These are phyloP conservation scores for Graphiopsis chlorocephala DNA, from an alignment of 2,329 filamentous ascomycete species.

Conservation along the genomic window DNA sequence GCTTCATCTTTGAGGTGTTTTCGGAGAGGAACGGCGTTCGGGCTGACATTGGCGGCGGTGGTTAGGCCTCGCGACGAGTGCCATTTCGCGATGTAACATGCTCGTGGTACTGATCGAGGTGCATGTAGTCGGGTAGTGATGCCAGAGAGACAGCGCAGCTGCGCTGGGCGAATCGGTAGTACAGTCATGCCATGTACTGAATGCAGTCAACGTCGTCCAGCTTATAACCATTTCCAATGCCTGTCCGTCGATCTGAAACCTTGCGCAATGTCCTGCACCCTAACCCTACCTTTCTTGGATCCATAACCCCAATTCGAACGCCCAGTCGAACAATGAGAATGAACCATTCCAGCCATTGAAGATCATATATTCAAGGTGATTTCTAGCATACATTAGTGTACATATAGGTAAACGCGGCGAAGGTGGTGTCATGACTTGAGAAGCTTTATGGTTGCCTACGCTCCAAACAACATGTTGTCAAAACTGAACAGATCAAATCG, in stretches of 20 bases:
- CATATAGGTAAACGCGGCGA: too few species aligned
- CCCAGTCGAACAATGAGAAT: too few species aligned
- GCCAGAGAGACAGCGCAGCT: constrained; percentile 3
- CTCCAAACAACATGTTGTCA: too few species aligned
- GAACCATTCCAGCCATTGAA: too few species aligned
- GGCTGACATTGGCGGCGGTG: constrained; percentile 17
- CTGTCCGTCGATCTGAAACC: background rate
- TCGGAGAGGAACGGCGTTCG: constrained; percentile 35
- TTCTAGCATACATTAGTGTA: too few species aligned
- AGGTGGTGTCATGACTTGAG: too few species aligned
- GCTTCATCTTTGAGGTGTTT: constrained; percentile 44
- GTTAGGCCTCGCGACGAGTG: constrained; percentile 27
- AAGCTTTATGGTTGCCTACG: too few species aligned
- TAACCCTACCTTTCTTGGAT: background rate
- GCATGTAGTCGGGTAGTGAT: background rate
- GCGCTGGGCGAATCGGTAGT: constrained; percentile 6
- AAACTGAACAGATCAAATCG: too few species aligned
- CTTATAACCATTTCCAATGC: background rate
- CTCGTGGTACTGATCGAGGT: constrained; percentile 18
- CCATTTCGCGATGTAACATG: constrained; percentile 33
- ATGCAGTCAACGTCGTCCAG: background rate
- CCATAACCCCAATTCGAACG: background rate
- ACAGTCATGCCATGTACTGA: constrained; percentile 1
- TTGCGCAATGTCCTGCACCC: background rate
- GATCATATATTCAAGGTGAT: too few species aligned